These are phyloP conservation scores for Ganoderma sinense DNA, from an alignment of 1,284 basidiomycete species.

Conservation along the genomic window DNA sequence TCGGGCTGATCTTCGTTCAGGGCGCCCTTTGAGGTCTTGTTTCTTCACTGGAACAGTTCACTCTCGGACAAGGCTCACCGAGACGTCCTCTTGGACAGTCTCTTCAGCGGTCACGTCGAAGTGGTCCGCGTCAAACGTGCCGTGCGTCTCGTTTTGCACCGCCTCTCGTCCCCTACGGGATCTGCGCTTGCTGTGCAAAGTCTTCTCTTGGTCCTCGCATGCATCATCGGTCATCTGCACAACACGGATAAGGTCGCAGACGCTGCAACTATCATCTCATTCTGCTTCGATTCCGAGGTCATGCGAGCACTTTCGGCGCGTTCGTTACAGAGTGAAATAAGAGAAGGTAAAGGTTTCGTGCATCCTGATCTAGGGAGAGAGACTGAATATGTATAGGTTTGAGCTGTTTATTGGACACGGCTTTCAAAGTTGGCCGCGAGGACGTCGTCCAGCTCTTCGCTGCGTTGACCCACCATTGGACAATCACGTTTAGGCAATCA, in stretches of 20 bases:
- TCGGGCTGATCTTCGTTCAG: conserved; percentile 35
- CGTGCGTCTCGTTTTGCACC: conserved; percentile 49
- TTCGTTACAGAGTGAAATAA: conserved; percentile 32
- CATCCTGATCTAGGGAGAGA: too few species aligned
- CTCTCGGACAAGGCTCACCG: conserved; percentile 35
- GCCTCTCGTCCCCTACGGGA: conserved; percentile 35
- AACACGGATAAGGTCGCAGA: not conserved
- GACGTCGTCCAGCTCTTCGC: conserved; percentile 40
- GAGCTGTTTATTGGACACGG: conserved; percentile 35
- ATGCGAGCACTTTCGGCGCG: conserved; percentile 19
- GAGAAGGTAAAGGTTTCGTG: conserved; percentile 42
- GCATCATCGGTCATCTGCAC: conserved; percentile 14
- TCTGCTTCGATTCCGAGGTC: conserved; percentile 24
- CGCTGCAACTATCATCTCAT: conserved; percentile 6
- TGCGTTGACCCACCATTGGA: conserved; percentile 43
- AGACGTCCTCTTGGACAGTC: conserved; percentile 38
- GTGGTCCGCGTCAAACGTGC: conserved; percentile 44
- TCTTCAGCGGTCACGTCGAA: conserved; percentile 38
- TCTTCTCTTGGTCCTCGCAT: conserved; percentile 27
- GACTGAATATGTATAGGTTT: conserved; percentile 37
- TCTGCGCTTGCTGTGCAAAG: not conserved
- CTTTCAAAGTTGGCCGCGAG: conserved; percentile 33
- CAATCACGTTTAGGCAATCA: conserved; percentile 19
- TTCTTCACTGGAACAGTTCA: conserved; percentile 46
- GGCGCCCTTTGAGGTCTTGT: conserved; percentile 52